Evolutionary conservation across 2,329 filamentous ascomycete genomes (phyloP), one percentile per base, ranked within the genome.

Genomic region (Pseudohalonectria lignicola): DNA sequence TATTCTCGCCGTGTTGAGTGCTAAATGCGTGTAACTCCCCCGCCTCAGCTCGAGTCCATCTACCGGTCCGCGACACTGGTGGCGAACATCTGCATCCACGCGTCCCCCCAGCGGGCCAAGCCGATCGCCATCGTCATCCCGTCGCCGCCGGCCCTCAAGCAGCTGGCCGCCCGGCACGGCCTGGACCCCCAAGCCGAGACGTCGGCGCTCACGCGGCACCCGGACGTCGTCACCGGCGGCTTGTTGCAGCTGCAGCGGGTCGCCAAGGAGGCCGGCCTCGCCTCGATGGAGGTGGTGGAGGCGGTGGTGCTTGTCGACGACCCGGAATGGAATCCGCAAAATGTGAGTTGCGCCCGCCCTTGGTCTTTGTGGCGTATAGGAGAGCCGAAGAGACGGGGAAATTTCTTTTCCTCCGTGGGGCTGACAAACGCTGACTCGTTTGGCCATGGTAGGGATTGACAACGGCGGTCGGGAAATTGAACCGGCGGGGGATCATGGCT

Each of bases 301-400:
- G 80, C 79, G 43, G 76, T 84, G 10, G 79, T 83, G 2, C 52
- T 85, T 47, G 74, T 76, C 1, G 79, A 83, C 44, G 79, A 84
- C n/a, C n/a, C n/a, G 59, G 80, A 85, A 56, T 85, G 80, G 80
- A 84, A 78, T 9, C 76, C 80, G 32, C 76, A 83, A 47, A 85
- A 83, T 51, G 78, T 82, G 57, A 71, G 76, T 66, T n/a, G n/a
- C n/a, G n/a, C n/a, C n/a, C n/a, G n/a, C n/a, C n/a, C n/a, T n/a
- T n/a, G n/a, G n/a, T n/a, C n/a, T n/a, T n/a, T n/a, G n/a, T n/a
- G n/a, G n/a, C n/a, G n/a, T n/a, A n/a, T n/a, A n/a, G n/a, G n/a
- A n/a, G n/a, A n/a, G n/a, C n/a, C n/a, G n/a, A n/a, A n/a, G n/a
- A n/a, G n/a, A n/a, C n/a, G n/a, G n/a, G n/a, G n/a, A n/a, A n/a